phyloP scores from a whole-genome alignment of 805 yeast species.

The Cyberlindnera xylosilytica region DNA sequence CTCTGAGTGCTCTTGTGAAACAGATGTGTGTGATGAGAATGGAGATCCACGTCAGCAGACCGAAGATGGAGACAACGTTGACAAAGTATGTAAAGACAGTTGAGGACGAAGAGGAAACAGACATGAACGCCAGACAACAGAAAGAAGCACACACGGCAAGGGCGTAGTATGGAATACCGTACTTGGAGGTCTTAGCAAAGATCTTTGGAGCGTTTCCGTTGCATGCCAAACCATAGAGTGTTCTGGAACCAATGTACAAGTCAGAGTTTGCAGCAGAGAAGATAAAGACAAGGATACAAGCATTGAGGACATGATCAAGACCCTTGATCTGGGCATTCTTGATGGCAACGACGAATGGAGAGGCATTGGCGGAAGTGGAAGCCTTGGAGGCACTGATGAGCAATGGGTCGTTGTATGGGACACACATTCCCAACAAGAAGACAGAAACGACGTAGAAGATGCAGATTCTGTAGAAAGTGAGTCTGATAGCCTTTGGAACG shows the following conservation, averaged over 20 bases:
- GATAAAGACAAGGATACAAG: constrained; percentile 71
- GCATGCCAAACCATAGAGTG: constrained; percentile 65
- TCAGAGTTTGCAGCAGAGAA: constrained; percentile 82
- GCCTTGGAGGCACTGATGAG: constrained; percentile 47
- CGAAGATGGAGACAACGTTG: constrained; percentile 73
- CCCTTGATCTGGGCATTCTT: constrained; percentile 60
- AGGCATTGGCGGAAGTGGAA: constrained; percentile 61
- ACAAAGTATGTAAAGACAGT: constrained; percentile 66
- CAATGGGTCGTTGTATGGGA: constrained; percentile 52
- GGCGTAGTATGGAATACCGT: constrained; percentile 69
- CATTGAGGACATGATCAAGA: constrained; percentile 74
- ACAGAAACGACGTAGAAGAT: constrained; percentile 62
- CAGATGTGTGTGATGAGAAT: constrained; percentile 65
- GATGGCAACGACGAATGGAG: constrained; percentile 85
- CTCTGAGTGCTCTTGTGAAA: constrained; percentile 62
- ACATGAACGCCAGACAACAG: constrained; percentile 69
- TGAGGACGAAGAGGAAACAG: constrained; percentile 52
- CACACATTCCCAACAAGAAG: constrained; percentile 65
- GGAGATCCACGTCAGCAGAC: constrained; percentile 71
- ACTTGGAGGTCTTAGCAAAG: constrained; percentile 36
- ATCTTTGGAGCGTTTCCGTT: constrained; percentile 66
- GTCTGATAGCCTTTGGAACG: constrained; percentile 68
- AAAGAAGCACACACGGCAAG: constrained; percentile 46
- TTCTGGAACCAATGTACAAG: constrained; percentile 73
- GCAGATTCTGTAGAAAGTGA: constrained; percentile 66